Percentiles rank a stretch among this genome's conserved stretches.
Conservation (phyloP, 129 eudicot species). For the Silybum marianum region DNA sequence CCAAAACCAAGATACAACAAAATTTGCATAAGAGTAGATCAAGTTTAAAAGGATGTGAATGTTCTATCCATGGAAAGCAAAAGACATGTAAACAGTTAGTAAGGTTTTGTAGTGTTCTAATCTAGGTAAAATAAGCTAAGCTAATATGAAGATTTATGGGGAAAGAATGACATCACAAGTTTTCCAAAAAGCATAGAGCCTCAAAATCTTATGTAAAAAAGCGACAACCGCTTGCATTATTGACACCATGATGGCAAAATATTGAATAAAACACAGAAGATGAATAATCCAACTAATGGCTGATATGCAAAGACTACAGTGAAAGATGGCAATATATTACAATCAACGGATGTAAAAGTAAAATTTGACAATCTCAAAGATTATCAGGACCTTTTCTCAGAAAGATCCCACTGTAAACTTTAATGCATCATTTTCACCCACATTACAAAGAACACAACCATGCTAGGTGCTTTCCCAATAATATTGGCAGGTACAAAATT, state of each 20-base stretch:
- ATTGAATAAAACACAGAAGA: neutral
- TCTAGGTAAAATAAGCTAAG: neutral
- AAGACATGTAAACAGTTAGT: neutral
- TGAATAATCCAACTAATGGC: neutral
- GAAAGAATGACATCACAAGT: neutral
- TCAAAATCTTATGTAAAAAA: neutral
- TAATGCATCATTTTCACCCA: neutral
- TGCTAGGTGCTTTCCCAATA: neutral
- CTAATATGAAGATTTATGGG: neutral
- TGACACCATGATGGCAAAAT: neutral
- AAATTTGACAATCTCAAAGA: neutral
- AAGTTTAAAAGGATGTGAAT: neutral
- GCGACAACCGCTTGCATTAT: neutral
- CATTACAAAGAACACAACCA: neutral
- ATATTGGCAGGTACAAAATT: neutral
- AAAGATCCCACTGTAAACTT: conserved; percentile 13
- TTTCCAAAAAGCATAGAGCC: neutral
- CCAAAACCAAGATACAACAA: neutral
- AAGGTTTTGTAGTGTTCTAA: neutral
- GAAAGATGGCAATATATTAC: neutral
- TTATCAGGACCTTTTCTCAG: neutral
- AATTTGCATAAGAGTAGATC: neutral
- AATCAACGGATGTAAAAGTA: neutral
- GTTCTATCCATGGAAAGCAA: neutral
- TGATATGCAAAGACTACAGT: neutral